Base-by-base conservation (phyloP, 2,329 filamentous ascomycete species). In the Gnomoniopsis sp. region DNA sequence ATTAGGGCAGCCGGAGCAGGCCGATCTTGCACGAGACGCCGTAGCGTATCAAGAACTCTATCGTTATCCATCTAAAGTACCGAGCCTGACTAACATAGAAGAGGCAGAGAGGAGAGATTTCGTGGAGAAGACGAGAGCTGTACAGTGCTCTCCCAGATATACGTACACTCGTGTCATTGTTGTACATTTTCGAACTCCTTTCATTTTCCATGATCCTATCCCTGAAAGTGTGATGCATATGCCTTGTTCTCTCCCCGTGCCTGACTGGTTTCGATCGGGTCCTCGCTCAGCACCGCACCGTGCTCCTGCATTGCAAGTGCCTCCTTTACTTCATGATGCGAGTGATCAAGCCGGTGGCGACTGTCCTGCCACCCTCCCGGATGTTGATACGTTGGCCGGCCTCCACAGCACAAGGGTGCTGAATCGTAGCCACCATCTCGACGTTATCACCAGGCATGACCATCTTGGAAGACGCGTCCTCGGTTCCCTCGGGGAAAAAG, bases 371-470 rank as follows among this genome's bases (percentile, higher is more conserved):
- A 80, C 95, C 95, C 82, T 99, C 95, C 77, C 95, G 91, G 73
- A 99, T 87, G 83, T 98, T 99, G 86, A 99, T 95, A 70, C 95
- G 90, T 82, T 97, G 91, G 68, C 95, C 93, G 63, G 85, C 79
- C 80, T 99, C 95, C 64, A 97, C 78, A 61, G 93, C 93, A 70
- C 96, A 85, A 64, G 93, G 91, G 77, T 89, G 81, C 77, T 91
- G 86, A 71, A 96, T 87, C 69, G 88, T 86, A 74, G 92, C 89
- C 65, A 95, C 80, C 93, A 99, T 97, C 83, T 99, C 95, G 66
- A 96, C 87, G 78, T 99, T 99, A 85, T 99, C 95, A 75, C 95
- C 95, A 54, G 95, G 95, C 92, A 96, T 96, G 76, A 97, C 88
- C 81, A 92, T 89, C 83, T 91, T 93, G 75, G 78, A 79, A 64